These are phyloP conservation scores for Forsythia suspensa DNA, from an alignment of 257 asterid genomes.

Conservation along the genomic window DNA sequence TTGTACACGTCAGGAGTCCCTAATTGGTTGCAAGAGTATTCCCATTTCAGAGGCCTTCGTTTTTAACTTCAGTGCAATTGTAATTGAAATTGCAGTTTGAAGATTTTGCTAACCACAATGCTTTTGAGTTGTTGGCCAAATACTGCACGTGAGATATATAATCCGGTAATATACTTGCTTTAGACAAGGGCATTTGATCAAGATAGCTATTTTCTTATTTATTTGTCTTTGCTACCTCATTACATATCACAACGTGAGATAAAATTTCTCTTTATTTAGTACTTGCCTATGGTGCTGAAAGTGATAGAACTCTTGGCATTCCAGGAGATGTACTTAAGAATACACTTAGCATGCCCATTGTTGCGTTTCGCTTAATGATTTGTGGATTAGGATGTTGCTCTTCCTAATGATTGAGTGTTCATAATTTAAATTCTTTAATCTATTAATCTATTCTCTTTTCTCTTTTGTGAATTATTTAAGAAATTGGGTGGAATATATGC, in stretches of 20 bases:
- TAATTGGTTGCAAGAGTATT: not conserved
- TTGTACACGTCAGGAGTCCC: not conserved
- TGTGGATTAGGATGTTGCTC: not conserved
- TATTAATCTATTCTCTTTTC: conserved; percentile 14
- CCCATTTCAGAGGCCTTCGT: not conserved
- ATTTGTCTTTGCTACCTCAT: no score
- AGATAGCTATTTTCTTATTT: no score
- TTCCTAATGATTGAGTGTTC: conserved; percentile 8
- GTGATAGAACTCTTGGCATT: conserved; percentile 81
- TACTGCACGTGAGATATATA: not conserved
- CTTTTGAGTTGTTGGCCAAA: not conserved
- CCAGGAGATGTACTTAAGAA: conserved; percentile 69
- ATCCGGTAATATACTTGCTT: no score
- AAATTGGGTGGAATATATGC: no score
- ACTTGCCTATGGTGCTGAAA: conserved; percentile 93
- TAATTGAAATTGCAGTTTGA: not conserved
- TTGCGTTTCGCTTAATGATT: not conserved
- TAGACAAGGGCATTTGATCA: no score
- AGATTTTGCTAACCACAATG: not conserved
- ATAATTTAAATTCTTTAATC: not conserved
- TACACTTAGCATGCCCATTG: conserved; percentile 1
- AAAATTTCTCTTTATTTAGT: no score
- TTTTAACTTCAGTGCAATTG: not conserved
- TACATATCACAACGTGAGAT: no score
- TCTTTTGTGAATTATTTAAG: not conserved